Base-by-base conservation (phyloP, 306 rosid genomes). In the Medicago lupulina region DNA sequence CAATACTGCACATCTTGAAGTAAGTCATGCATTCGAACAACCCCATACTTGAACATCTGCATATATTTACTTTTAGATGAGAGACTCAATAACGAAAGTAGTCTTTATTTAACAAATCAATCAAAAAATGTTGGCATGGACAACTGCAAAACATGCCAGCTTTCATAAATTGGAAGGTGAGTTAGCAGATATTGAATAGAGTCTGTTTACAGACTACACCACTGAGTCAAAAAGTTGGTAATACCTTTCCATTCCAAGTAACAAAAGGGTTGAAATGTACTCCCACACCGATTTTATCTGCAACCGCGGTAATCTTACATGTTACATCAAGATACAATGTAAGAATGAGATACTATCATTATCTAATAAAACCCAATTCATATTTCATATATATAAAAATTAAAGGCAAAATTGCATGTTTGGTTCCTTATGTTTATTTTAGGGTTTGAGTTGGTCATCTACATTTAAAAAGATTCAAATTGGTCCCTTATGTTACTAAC, bases 191-290 rank as follows among this genome's bases (percentile, higher is more conserved):
- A 71, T 23, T 60, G 36, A 43, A 19, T 21, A 13, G 58, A 67
- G 59, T 60, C 70, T 64, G 13, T 38, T 70, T 71, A 70, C 63
- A 73, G 59, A 47, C 53, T 31, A 28, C 23, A 70, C 63, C 63
- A 40, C 50, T 54, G n/a, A 78, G 23, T 23, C 59, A 74, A 54
- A 17, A 76, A 41, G 71, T 40, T 44, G 59, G 19, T 39, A 67
- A 65, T 86, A 95, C 97, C 97, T 92, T 95, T 63, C 90, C 83
- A 36, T 87, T 81, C 97, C 96, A 95, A 38, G 75, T 81, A 72
- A 90, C 95, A 79, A 87, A 92, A 74, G 98, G 96, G 81, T 95
- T 95, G 87, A 95, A 95, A 77, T 95, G 96, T 71, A 92, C 97
- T 67, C 98, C 98, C 19, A 90, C 93, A 4, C 98, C 98, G 77